Conservation (phyloP, 73 alveolate genomes). For the Paramecium octaurelia region DNA sequence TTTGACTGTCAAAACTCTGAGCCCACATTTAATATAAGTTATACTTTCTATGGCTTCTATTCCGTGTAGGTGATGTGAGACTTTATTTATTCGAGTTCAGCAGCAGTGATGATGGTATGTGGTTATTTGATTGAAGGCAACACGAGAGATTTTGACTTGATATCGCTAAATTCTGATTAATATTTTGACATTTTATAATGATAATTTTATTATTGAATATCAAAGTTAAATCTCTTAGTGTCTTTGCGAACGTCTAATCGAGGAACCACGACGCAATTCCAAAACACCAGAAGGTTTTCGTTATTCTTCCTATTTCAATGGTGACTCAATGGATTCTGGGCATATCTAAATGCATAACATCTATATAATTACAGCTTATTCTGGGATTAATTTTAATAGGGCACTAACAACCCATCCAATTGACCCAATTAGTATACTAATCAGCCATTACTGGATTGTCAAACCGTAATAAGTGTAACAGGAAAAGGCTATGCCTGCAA, state of each 20-base stretch:
- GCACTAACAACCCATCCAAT: constrained; percentile 35
- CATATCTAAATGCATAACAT: background rate
- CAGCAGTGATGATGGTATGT: background rate
- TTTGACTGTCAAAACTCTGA: constrained; percentile 12
- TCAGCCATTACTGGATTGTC: constrained; percentile 50
- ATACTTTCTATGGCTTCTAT: background rate
- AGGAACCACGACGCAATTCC: constrained; percentile 40
- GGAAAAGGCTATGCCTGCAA: constrained; percentile 52
- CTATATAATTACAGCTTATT: background rate
- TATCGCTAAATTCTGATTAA: background rate
- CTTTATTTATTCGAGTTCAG: background rate
- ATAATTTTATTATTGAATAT: background rate
- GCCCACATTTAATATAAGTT: background rate
- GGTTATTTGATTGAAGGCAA: background rate
- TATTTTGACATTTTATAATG: background rate
- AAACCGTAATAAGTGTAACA: constrained; percentile 51
- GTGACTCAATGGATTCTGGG: background rate
- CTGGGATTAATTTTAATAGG: constrained; percentile 39
- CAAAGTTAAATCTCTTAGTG: background rate
- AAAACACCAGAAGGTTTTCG: background rate
- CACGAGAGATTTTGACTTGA: background rate
- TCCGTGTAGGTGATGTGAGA: background rate
- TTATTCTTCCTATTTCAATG: background rate
- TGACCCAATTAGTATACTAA: constrained; percentile 33
- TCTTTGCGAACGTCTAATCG: background rate